Base-by-base conservation (phyloP, 2,329 filamentous ascomycete genomes). In the Alternaria hordeiaustralica region DNA sequence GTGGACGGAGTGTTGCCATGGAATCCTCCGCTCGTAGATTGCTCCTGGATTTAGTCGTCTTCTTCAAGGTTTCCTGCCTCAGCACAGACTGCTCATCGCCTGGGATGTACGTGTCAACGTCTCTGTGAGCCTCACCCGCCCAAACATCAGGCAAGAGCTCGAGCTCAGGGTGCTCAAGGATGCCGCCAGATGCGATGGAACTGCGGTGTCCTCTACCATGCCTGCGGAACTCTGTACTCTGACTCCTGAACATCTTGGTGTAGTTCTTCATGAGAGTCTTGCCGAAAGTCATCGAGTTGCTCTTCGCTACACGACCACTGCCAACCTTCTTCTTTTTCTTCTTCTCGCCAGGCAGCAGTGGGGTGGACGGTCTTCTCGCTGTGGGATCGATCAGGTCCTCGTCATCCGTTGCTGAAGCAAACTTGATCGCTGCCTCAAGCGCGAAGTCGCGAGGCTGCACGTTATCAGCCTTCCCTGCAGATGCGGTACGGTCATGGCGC, bases 221-320 rank as follows among this genome's bases (percentile, higher is more conserved):
- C 36, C 69, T 73, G 55, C 73, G 75, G 64, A 77, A 82, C 61
- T 75, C 81, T 26, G 68, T 74, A 69, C 69, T 83, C 43, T 80
- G 78, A 47, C 74, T 77, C 55, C 76, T 77, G 69, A 85, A 82
- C 7, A 84, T 72, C 20, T 76, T 80, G 3, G 78, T 74, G 63
- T 85, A 85, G 58, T 84, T 83, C 47, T 79, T 81, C 26, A 82
- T 63, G 21, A 84, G 77, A 2, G 66, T 72, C 15, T 77, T 79
- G 6, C 79, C 77, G 59, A 84, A 81, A 0, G 77, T 82, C 73
- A 82, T 79, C 2, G 81, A 82, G 26, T 75, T 75, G 51, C 79
- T 81, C 81, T 91, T 92, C 21, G 92, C 85, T 43, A 89, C 89
- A 68, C 93, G 89, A 60, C 87, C 84, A 64, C 89, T 90, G 50